phyloP scores from a whole-genome alignment of 2,329 filamentous ascomycete species.

The Peltaster fructicola region DNA sequence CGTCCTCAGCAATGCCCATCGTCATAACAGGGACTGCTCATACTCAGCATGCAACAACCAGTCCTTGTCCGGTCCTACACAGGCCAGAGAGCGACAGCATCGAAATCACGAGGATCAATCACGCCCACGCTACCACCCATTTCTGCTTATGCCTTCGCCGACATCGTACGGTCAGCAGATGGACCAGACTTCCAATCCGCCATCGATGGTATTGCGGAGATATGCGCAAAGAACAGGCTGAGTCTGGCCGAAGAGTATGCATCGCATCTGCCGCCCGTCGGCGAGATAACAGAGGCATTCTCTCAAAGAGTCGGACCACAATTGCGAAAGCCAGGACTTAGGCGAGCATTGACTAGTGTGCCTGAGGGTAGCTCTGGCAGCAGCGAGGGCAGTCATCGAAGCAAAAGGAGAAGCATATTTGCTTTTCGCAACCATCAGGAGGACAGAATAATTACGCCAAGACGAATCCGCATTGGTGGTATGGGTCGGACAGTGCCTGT shows the following conservation, averaged over 20 bases:
- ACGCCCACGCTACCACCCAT: conserved; percentile 14
- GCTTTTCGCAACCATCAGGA: conserved; percentile 10
- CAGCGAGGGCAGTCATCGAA: conserved; percentile 15
- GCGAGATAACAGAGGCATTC: conserved; percentile 30
- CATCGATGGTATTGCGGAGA: conserved; percentile 44
- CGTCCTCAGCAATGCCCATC: background rate
- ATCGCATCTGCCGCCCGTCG: conserved; percentile 42
- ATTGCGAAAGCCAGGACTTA: conserved; percentile 8
- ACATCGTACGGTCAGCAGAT: conserved; percentile 23
- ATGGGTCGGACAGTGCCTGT: conserved; percentile 15
- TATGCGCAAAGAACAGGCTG: conserved; percentile 42
- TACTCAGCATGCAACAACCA: conserved; percentile 21
- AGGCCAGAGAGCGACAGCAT: conserved; percentile 5
- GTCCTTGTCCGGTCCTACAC: conserved; percentile 22
- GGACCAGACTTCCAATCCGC: conserved; percentile 37
- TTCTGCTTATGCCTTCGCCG: conserved; percentile 16
- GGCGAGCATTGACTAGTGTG: conserved; percentile 27
- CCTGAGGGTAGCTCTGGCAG: conserved; percentile 31
- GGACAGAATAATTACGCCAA: conserved; percentile 5
- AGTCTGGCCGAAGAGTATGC: conserved; percentile 46
- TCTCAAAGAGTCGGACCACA: conserved; percentile 6
- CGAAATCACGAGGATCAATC: conserved; percentile 4
- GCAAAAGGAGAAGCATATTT: conserved; percentile 10
- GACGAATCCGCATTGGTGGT: conserved; percentile 12
- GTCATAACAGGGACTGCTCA: conserved; percentile 2